Evolutionary conservation across 163 green algal genomes (phyloP).

Genomic region (Trebouxiophyceae sp.): DNA sequence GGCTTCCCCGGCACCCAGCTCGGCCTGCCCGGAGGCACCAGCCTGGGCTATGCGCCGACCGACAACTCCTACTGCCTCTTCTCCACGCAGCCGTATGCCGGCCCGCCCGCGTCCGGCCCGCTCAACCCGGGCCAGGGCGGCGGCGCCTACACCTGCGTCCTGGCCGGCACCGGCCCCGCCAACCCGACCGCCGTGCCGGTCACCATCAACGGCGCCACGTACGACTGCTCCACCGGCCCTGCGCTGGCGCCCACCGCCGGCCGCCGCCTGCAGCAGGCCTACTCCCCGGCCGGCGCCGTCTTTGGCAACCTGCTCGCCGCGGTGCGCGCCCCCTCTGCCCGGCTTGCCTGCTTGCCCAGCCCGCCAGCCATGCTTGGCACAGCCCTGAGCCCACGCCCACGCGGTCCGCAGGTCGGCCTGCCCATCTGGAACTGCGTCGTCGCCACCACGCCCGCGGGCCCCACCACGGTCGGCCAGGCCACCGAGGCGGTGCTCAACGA

Average conservation of each 20-base stretch:
- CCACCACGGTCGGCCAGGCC: neutral
- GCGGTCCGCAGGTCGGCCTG: neutral
- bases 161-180: neutral
- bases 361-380: too few species aligned
- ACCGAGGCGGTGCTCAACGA: neutral
- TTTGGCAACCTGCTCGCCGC: neutral
- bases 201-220: neutral
- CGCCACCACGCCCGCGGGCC: neutral
- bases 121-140: too few species aligned
- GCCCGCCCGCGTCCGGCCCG: too few species aligned
- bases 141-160: neutral
- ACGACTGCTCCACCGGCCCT: neutral
- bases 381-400: too few species aligned
- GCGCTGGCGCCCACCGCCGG: neutral
- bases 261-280: neutral
- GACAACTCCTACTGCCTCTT: neutral
- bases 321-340: neutral
- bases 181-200: neutral
- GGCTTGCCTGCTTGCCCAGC: too few species aligned
- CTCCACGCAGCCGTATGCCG: neutral
- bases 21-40: neutral
- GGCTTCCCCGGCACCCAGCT: neutral
- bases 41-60: neutral
- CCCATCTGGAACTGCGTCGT: conserved; percentile 1
- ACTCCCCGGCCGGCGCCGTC: too few species aligned